Conservation (phyloP, 2,329 filamentous ascomycete species). For the Aspergillus latus region DNA sequence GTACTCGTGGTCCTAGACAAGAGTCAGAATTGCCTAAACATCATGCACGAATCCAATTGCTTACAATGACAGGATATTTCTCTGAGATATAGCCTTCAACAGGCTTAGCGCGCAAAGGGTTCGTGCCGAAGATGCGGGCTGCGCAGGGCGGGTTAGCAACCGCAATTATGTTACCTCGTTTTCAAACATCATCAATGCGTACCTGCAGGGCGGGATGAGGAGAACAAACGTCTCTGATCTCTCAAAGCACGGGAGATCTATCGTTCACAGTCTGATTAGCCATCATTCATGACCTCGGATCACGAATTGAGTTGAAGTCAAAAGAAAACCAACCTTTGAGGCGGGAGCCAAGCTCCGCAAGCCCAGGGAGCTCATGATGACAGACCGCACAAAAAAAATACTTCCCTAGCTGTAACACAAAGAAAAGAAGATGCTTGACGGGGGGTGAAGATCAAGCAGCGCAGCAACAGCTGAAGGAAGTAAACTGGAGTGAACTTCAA, state of each 20-base stretch:
- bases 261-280: slow-evolving; percentile 11
- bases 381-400: slow-evolving; percentile 28
- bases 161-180: slow-evolving; percentile 15
- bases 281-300: slow-evolving; percentile 22
- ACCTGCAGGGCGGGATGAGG: slow-evolving; percentile 79
- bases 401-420: slow-evolving; percentile 22
- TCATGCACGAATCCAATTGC: slow-evolving; percentile 35
- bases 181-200: slow-evolving; percentile 39
- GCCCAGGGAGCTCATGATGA: slow-evolving; percentile 52
- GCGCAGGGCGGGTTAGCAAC: slow-evolving; percentile 29
- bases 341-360: slow-evolving; percentile 52
- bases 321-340: slow-evolving; percentile 46
- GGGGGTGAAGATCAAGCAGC: slow-evolving; percentile 20
- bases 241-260: slow-evolving; percentile 65
- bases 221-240: slow-evolving; percentile 75
- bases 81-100: slow-evolving; percentile 80
- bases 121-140: slow-evolving; percentile 84
- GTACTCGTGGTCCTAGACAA: slow-evolving; percentile 84
- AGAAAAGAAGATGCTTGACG: slow-evolving; percentile 19
- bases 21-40: slow-evolving; percentile 20
- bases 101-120: slow-evolving; percentile 88
- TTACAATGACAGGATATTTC: slow-evolving; percentile 92
- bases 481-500: slow-evolving; percentile 11
- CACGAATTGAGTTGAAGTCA: background rate
- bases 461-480: slow-evolving; percentile 17